Conservation (phyloP, 2,329 filamentous ascomycete genomes). For the Pseudogymnoascus sp. region DNA sequence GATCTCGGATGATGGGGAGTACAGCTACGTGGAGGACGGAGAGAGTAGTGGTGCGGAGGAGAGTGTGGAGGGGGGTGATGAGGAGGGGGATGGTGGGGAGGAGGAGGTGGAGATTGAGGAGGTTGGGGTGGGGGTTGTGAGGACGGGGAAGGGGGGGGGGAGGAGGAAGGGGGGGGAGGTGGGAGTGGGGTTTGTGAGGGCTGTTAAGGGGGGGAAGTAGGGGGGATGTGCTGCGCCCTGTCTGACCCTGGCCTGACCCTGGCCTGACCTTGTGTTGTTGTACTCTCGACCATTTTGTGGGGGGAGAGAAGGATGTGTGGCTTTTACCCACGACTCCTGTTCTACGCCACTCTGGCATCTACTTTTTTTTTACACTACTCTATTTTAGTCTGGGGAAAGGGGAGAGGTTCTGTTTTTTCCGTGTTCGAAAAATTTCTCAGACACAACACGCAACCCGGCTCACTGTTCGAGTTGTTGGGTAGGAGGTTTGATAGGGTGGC, state of each 20-base stretch:
- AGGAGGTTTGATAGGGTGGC: background rate
- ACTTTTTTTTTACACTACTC: background rate
- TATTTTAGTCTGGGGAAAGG: background rate
- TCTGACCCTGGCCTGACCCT: too few species aligned
- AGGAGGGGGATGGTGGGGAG: constrained; percentile 47
- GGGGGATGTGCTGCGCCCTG: too few species aligned
- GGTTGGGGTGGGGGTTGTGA: constrained; percentile 42
- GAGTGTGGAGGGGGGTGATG: constrained; percentile 53
- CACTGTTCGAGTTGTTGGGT: too few species aligned
- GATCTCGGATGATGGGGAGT: constrained; percentile 73
- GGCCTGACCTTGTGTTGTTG: too few species aligned
- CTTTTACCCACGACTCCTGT: background rate
- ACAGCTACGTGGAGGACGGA: constrained; percentile 59
- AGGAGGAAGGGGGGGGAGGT: background rate
- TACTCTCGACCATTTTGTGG: too few species aligned
- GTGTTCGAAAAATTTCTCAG: too few species aligned
- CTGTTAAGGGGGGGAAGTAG: background rate
- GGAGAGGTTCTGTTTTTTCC: background rate
- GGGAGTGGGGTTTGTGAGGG: background rate
- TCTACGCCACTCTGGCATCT: background rate
- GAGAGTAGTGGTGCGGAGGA: constrained; percentile 39
- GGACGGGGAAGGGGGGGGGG: constrained; percentile 18
- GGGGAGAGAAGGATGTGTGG: too few species aligned
- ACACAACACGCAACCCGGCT: too few species aligned
- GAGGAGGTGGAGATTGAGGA: constrained; percentile 55